phyloP scores from a whole-genome alignment of 768 basidiomycete genomes.

The Phylloporus sp. region DNA sequence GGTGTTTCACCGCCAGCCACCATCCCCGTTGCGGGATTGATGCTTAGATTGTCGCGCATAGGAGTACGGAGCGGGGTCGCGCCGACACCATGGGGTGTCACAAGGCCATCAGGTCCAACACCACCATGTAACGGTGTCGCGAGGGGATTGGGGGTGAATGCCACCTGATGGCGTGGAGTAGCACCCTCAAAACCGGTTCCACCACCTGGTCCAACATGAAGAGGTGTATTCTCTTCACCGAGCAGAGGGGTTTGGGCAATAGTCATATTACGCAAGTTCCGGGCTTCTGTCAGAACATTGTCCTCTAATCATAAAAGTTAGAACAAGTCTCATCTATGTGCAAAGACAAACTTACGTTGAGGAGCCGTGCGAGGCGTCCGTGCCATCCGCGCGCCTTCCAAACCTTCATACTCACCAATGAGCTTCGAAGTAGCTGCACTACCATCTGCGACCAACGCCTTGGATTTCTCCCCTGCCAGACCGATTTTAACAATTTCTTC shows the following conservation, averaged over 20 bases:
- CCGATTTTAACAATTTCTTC: conserved; percentile 99
- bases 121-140: conserved; percentile 72
- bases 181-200: conserved; percentile 94
- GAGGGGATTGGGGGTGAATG: conserved; percentile 95
- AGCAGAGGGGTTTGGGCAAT: conserved; percentile 90
- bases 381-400: conserved; percentile 87
- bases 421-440: conserved; percentile 83
- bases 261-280: conserved; percentile 93
- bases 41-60: conserved; percentile 83
- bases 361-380: conserved; percentile 93
- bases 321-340: conserved; percentile 1
- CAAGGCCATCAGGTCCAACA: conserved; percentile 41
- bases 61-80: conserved; percentile 93
- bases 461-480: conserved; percentile 83
- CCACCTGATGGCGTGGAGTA: conserved; percentile 86
- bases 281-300: conserved; percentile 89
- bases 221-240: conserved; percentile 95
- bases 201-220: conserved; percentile 68
- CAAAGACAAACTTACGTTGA: conserved; percentile 63
- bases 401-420: conserved; percentile 87
- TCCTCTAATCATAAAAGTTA: conserved; percentile 61
- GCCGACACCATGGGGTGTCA: conserved; percentile 53
- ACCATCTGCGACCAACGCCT: conserved; percentile 77
- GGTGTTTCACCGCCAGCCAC: conserved; percentile 65
- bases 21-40: conserved; percentile 70